Evolutionary conservation across 768 basidiomycete genomes (phyloP), one percentile per base, ranked within the genome.

Genomic region (Lactifluus echinatus): DNA sequence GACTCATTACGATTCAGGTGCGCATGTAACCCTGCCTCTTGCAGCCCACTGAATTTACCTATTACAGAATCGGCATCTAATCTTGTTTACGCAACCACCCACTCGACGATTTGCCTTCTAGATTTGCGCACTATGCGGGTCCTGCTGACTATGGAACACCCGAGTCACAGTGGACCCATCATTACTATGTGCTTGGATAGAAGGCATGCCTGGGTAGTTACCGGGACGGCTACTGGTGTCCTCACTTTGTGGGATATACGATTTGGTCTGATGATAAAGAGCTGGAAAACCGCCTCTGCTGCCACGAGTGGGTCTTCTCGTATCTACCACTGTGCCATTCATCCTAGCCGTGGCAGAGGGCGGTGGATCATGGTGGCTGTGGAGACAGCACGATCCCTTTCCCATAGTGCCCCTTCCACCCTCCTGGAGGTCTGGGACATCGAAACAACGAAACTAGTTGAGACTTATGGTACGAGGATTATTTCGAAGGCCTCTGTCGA

Each of bases 181-280:
- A 89, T 92, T 0, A 80, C 83, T 39, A 69, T 95, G 56, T 95
- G 91, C 63, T 69, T 93, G 45, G 93, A 95, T 67, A 81, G 83
- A 33, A 89, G 87, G 66, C 82, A 79, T 24, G 80, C 88, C 5
- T 98, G 95, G 95, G 76, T 95, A 24, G 75, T 96, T 12, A 84
- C 89, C 17, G 95, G 91, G 2, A 96, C 95, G 1, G 82, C 87
- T 2, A 81, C 80, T 1, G 96, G 95, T 5, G 81, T 87, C 14
- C 72, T 98, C 12, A 84, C 89, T 0, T 76, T 99, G 2, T 99
- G 94, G 93, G 96, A 99, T 72, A 82, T 92, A 42, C 86, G 95
- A 10, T 99, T 98, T 63, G 93, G 94, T 1, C 74, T 97, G 19
- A 74, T 87, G 4, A 75, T 98, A 61, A 89, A 88, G 68, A 89